These are phyloP conservation scores for Xylaria sp. DNA, from an alignment of 2,329 filamentous ascomycete species.

Conservation along the genomic window DNA sequence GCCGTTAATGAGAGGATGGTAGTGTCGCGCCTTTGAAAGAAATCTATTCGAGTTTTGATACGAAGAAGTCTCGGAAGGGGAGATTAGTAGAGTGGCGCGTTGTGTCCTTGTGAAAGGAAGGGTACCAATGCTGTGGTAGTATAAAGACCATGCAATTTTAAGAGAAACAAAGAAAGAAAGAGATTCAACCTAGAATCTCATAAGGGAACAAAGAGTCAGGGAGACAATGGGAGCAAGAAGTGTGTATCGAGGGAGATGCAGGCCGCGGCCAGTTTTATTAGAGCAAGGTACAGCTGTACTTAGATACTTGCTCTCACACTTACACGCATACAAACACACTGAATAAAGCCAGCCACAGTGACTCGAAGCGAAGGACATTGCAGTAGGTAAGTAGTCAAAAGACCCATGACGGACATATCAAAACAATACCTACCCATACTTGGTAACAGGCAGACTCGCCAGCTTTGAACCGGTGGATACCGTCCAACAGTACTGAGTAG, in stretches of 20 bases:
- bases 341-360: constrained; percentile 16
- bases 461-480: constrained; percentile 19
- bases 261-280: constrained; percentile 36
- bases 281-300: constrained; percentile 19
- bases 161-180: constrained; percentile 27
- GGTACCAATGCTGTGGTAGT: constrained; percentile 1
- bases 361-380: not conserved
- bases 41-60: not conserved
- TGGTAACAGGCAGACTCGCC: constrained; percentile 7
- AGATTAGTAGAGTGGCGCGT: constrained; percentile 11
- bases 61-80: not conserved
- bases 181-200: constrained; percentile 12
- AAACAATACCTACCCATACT: constrained; percentile 9
- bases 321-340: not conserved
- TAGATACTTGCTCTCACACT: constrained; percentile 17
- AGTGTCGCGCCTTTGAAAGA: not conserved
- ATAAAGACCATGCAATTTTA: constrained; percentile 30
- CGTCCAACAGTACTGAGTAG: not conserved
- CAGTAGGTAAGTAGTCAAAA: not conserved
- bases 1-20: constrained; percentile 5
- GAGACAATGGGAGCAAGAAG: constrained; percentile 31
- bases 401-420: constrained; percentile 1
- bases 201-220: constrained; percentile 19
- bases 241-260: constrained; percentile 29
- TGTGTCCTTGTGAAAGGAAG: constrained; percentile 26